A percentile compares a stretch with the other conserved stretches of the same genome.
phyloP scores from a whole-genome alignment of 306 rosid genomes.

The Prinsepia uniflora region DNA sequence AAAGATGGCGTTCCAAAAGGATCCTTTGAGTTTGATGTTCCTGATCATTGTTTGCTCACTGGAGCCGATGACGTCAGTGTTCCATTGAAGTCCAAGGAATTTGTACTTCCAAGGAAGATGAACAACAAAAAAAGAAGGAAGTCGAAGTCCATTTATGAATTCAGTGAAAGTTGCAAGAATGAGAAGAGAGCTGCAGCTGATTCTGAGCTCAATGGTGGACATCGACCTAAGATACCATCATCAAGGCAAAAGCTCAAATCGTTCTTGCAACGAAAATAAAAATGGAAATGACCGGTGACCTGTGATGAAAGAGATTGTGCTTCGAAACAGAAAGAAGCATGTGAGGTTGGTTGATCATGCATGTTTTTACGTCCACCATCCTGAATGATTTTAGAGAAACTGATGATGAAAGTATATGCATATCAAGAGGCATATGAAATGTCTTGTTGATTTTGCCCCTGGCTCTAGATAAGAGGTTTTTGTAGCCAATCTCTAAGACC shows the following conservation, averaged over 20 bases:
- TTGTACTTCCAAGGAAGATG: too few species aligned
- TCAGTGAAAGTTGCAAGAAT: conserved; percentile 27
- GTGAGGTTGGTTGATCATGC: conserved; percentile 83
- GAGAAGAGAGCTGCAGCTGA: conserved; percentile 15
- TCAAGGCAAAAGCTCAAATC: conserved; percentile 41
- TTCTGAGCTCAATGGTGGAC: conserved; percentile 25
- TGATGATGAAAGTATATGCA: conserved; percentile 17
- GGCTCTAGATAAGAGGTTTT: not conserved
- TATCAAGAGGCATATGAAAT: too few species aligned
- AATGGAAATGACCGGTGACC: conserved; percentile 43
- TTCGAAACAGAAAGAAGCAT: conserved; percentile 50
- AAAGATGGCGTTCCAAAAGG: conserved; percentile 66
- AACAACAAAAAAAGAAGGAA: too few species aligned
- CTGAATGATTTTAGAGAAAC: too few species aligned
- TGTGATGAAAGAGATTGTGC: conserved; percentile 67
- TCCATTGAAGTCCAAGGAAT: too few species aligned
- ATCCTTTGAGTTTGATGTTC: conserved; percentile 86
- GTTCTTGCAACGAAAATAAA: conserved; percentile 30
- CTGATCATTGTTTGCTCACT: conserved; percentile 54
- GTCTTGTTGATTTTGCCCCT: not conserved
- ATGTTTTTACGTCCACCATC: conserved; percentile 33
- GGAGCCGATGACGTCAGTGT: not conserved
- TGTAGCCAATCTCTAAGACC: not conserved
- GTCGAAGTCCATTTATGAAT: conserved; percentile 28
- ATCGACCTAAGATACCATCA: conserved; percentile 29